phyloP scores from a whole-genome alignment of 164 flowering plant genomes.

The Sedum album region DNA sequence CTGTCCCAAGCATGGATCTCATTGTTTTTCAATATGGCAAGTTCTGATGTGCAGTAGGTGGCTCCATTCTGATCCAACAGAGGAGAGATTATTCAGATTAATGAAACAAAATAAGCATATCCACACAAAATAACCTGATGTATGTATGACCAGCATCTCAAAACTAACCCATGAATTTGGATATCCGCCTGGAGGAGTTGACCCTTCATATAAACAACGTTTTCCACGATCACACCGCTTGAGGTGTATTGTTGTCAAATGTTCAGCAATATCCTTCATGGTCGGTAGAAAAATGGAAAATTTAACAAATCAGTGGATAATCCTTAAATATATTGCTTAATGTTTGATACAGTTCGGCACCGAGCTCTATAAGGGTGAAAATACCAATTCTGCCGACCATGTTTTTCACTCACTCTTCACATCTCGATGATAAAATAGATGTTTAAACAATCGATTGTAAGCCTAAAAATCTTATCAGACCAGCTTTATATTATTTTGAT shows the following conservation, averaged over 20 bases:
- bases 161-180: conserved; percentile 88
- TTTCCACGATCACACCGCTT: conserved; percentile 90
- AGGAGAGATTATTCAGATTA: background rate
- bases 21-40: conserved; percentile 66
- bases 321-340: background rate
- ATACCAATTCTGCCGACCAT: background rate
- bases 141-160: background rate
- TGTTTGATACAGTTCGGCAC: background rate
- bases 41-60: conserved; percentile 71
- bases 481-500: background rate
- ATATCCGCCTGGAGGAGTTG: conserved; percentile 85
- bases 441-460: background rate
- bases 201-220: conserved; percentile 92
- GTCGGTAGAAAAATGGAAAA: background rate
- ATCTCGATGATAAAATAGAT: background rate
- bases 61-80: conserved; percentile 65
- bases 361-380: background rate
- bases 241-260: conserved; percentile 73
- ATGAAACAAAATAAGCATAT: background rate
- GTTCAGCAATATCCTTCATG: conserved; percentile 85
- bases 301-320: background rate
- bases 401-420: background rate
- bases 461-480: background rate
- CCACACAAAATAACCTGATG: background rate
- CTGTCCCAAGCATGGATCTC: conserved; percentile 87